Base-by-base conservation (phyloP, 2,329 filamentous ascomycete genomes). In the Penicillium crustosum region DNA sequence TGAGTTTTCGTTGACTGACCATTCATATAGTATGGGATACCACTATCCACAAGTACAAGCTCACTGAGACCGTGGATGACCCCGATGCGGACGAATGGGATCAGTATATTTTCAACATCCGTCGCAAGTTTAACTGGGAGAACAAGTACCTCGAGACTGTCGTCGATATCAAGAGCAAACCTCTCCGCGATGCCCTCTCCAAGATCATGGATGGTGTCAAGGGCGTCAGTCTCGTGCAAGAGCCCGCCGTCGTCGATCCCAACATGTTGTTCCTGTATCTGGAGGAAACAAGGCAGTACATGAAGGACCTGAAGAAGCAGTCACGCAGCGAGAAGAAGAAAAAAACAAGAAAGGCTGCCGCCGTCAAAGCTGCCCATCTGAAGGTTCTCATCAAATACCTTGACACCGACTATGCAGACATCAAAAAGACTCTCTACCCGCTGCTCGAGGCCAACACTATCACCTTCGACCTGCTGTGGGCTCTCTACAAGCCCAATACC, bases 401-500 rank as follows among this genome's bases (percentile, higher is more conserved):
- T n/a, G 88, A 93, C 65, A 85, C 87, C 59, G 93, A 96, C 73
- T 96, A 91, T 68, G 84, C 86, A 1, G 82, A 89, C 19, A 86
- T 83, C 35, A 93, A 93, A 71, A 90, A 91, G 73, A 89, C 88
- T 2, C 81, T 96, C 0, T 88, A 92, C 64, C 89, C 91, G 0
- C 85, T 96, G 76, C 79, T 96, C 2, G 84, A 91, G 62, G 89
- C 88, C 33, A 90, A 91, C 9, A 86, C 91, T 44, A 95, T 96
- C 70, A 95, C 91, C 0, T 96, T 93, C 66, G 91, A 96, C 57
- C 82, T 95, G 2, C 79, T 95, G 1, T 96, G 92, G 92, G 91
- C 91, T 0, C 77, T 96, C 4, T 95, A 89, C 83, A 95, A 94
- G 69, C 92, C 92, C 0, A 90, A 91, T 66, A 91, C 90, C 0